phyloP scores from a whole-genome alignment of 1,284 basidiomycete species.

The Ceratobasidium sp. region DNA sequence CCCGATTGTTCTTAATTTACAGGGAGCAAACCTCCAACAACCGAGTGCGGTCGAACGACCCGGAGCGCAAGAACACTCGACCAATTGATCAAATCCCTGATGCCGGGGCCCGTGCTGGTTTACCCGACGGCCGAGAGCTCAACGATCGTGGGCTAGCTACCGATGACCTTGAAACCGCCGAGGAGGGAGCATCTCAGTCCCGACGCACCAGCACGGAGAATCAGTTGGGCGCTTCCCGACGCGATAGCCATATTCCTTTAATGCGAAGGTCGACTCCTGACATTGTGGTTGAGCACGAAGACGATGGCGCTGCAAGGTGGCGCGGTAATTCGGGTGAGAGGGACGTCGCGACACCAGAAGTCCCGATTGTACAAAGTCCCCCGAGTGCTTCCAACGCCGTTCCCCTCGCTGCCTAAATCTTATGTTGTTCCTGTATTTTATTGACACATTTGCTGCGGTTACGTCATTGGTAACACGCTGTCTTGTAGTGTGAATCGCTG shows the following conservation, averaged over 20 bases:
- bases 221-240: not conserved
- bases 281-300: conserved; percentile 32
- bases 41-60: conserved; percentile 73
- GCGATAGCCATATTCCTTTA: conserved; percentile 39
- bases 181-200: conserved; percentile 25
- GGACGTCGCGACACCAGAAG: not conserved
- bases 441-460: conserved; percentile 18
- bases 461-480: conserved; percentile 30
- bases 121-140: conserved; percentile 67
- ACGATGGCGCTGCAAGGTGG: conserved; percentile 5
- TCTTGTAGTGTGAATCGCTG: conserved; percentile 21
- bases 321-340: not conserved
- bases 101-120: conserved; percentile 72
- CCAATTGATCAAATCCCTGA: conserved; percentile 74
- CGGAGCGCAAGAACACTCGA: conserved; percentile 59
- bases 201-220: conserved; percentile 24
- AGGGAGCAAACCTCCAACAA: conserved; percentile 80
- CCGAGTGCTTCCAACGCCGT: conserved; percentile 12
- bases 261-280: conserved; percentile 33
- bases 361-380: conserved; percentile 9
- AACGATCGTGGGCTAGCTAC: conserved; percentile 17
- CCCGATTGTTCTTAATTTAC: not conserved
- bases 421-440: conserved; percentile 26
- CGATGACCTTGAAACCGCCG: conserved; percentile 11
- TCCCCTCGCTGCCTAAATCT: conserved; percentile 8